phyloP scores from a whole-genome alignment of 768 basidiomycete species.

The Cytidiella melzeri region DNA sequence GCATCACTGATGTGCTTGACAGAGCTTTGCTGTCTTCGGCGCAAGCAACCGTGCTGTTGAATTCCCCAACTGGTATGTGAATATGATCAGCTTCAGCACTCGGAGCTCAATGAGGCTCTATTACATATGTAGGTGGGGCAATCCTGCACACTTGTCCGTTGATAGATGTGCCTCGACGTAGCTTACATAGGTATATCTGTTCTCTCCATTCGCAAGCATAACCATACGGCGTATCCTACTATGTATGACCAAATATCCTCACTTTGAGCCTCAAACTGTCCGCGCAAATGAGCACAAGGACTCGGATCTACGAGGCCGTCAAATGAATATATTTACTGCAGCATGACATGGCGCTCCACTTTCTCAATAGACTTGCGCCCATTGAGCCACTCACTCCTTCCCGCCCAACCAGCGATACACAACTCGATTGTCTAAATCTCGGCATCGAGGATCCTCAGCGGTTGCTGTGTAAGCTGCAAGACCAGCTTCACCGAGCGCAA shows the following conservation, averaged over 20 bases:
- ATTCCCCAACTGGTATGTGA: constrained; percentile 43
- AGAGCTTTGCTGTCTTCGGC: constrained; percentile 31
- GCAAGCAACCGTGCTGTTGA: constrained; percentile 36
- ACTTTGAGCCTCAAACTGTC: no score
- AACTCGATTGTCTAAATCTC: not conserved
- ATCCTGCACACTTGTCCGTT: constrained; percentile 30
- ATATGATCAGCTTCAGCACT: not conserved
- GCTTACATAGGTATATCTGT: no score
- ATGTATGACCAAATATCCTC: no score
- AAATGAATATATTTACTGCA: no score
- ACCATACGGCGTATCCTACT: no score
- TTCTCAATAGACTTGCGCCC: not conserved
- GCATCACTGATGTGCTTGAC: not conserved
- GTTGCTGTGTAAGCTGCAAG: not conserved
- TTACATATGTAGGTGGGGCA: constrained; percentile 28
- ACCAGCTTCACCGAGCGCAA: not conserved
- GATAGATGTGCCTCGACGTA: constrained; percentile 32
- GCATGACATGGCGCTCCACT: no score
- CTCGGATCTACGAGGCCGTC: no score
- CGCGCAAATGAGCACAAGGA: no score
- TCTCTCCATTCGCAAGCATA: no score
- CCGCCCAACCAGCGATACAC: not conserved
- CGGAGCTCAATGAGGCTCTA: not conserved
- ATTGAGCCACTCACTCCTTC: not conserved
- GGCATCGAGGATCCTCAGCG: not conserved